Evolutionary conservation across 352 stramenopile genomes (phyloP), one percentile per base, ranked within the genome.

Genomic region (Aphanomyces euteiches): DNA sequence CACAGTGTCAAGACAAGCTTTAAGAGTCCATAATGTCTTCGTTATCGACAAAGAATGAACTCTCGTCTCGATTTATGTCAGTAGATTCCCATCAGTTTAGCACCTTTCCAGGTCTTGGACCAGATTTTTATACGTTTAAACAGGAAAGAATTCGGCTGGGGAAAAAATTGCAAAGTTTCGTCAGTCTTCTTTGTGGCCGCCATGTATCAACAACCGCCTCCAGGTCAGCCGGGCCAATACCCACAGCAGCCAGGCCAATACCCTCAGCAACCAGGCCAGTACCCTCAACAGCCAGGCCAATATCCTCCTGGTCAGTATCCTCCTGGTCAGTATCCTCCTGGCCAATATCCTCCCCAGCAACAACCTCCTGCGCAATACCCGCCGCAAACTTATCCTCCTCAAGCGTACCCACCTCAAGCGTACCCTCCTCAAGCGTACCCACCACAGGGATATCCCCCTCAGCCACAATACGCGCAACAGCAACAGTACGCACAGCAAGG

Each of bases 141-240:
- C 28, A 28, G 28, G 28, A 28, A 28, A 28, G 28, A 28, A 28
- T 28, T 28, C 28, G 28, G 28, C 28, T 28, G 1, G 28, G 28
- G 28, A 28, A 28, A 28, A 28, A 28, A 28, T 28, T 28, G 28
- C 28, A 28, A 28, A 28, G 28, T 28, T 28, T 28, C 28, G 28
- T 2, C 28, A 28, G 28, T 28, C 28, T 28, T 28, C 28, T 28
- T 28, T 28, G 28, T 28, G 28, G 28, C 28, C 28, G n/a, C 8
- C 15, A 70, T 70, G 64, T 70, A 70, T 34, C 64, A 70, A 37
- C 64, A 70, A 50, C 64, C 64, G 6, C 54, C 36, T 15, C 64
- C 45, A 28, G 28, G 28, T 28, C 28, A 28, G 28, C 28, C 28
- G 2, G 28, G 28, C 28, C 28, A 28, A 28, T 28, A 28, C 28